These are phyloP conservation scores for Juglanconis oblonga DNA, from an alignment of 2,329 filamentous ascomycete genomes.

Conservation along the genomic window DNA sequence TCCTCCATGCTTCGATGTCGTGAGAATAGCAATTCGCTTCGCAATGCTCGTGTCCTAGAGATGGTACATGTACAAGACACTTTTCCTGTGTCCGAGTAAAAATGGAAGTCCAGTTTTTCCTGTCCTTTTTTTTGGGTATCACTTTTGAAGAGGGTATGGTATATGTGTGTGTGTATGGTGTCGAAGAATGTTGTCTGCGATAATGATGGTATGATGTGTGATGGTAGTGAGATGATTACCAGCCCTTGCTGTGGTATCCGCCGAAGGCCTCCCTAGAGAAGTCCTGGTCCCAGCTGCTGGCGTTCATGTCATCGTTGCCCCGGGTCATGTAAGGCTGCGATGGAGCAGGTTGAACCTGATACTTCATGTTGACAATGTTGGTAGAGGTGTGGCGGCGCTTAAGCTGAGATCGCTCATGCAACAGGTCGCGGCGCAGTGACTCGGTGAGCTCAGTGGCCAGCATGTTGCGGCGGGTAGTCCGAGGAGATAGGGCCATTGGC, in stretches of 20 bases:
- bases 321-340: slow-evolving; percentile 54
- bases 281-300: slow-evolving; percentile 80
- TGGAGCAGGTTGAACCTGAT: slow-evolving; percentile 57
- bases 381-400: slow-evolving; percentile 89
- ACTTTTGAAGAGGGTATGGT: slow-evolving; percentile 15
- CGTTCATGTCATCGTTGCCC: slow-evolving; percentile 58
- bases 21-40: not conserved
- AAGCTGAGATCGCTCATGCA: slow-evolving; percentile 93
- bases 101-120: not conserved
- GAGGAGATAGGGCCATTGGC: slow-evolving; percentile 73
- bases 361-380: slow-evolving; percentile 83
- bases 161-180: too few species aligned
- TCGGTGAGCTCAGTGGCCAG: slow-evolving; percentile 91
- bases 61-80: not conserved
- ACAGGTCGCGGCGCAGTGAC: slow-evolving; percentile 82
- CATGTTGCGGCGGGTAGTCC: slow-evolving; percentile 93
- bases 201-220: slow-evolving; percentile 1
- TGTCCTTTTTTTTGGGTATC: slow-evolving; percentile 9
- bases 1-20: not conserved
- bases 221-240: slow-evolving; percentile 49
- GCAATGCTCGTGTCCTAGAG: not conserved
- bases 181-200: not conserved
- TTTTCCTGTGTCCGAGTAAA: not conserved
- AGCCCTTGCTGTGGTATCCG: slow-evolving; percentile 83
- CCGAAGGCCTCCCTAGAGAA: slow-evolving; percentile 74